Conservation (phyloP, 1,139 yeast species). For the Taphrina wiesneri region DNA sequence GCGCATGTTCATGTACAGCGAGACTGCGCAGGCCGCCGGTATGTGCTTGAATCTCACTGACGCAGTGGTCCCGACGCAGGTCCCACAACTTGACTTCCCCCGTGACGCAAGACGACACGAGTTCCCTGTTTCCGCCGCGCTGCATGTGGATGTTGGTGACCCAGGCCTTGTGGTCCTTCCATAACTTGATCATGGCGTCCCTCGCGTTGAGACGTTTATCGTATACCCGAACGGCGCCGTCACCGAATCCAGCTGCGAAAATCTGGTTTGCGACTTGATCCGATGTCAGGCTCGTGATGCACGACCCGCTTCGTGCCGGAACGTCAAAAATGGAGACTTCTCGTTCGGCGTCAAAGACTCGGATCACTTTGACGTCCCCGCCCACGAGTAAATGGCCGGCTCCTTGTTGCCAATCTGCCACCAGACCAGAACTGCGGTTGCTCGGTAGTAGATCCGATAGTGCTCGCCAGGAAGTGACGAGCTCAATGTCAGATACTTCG, state of each 20-base stretch:
- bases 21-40: constrained; percentile 69
- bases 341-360: constrained; percentile 96
- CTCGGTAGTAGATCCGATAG: constrained; percentile 79
- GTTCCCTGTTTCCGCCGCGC: constrained; percentile 91
- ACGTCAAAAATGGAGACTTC: constrained; percentile 83
- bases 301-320: constrained; percentile 88
- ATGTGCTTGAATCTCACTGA: constrained; percentile 61
- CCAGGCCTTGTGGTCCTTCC: constrained; percentile 66
- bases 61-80: constrained; percentile 71
- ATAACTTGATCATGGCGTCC: constrained; percentile 80
- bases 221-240: constrained; percentile 85
- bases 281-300: constrained; percentile 83
- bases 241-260: constrained; percentile 88
- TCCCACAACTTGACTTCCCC: constrained; percentile 92
- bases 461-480: constrained; percentile 91
- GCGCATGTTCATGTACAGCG: constrained; percentile 94
- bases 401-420: constrained; percentile 96
- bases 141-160: constrained; percentile 89
- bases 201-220: constrained; percentile 84
- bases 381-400: constrained; percentile 88
- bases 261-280: constrained; percentile 96
- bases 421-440: constrained; percentile 77
- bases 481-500: constrained; percentile 58
- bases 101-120: constrained; percentile 76
- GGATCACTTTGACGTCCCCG: constrained; percentile 89